Evolutionary conservation across 768 basidiomycete genomes (phyloP), one percentile per base, ranked within the genome.

Genomic region (Leucocoprinus sp.): DNA sequence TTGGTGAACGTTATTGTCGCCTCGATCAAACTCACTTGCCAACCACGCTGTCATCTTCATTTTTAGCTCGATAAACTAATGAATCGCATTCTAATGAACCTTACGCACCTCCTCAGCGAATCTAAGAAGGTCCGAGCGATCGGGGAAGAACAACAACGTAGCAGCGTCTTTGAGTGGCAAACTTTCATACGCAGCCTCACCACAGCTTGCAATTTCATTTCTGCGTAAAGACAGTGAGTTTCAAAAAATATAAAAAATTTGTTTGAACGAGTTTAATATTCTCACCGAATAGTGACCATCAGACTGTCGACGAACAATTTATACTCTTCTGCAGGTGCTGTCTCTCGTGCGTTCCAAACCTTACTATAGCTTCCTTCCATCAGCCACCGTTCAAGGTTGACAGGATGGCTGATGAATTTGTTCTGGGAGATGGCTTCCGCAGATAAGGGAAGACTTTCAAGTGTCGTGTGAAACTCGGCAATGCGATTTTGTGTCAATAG

Each of bases 281-380:
- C 72, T 42, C 51, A 92, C 93, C 93, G 70, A 55, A 97, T 93
- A 3, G 93, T 97, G 12, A 84, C 84, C 84, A 96, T 90, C 56
- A 96, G 68, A 55, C 87, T 87, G 57, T 93, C 88, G 8, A 96
- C 80, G 55, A 97, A 91, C 69, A 88, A 88, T 54, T 85, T 89
- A 71, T 96, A 96, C 60, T 98, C 95, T 52, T 92, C 89, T 28
- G 87, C 79, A 1, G 93, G 92, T 1, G 93, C 89, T 55, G 92
- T 83, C 52, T 88, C 88, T 53, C 93, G 78, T 28, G 93, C 93
- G 57, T 87, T 82, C 89, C 93, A 99, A 8, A 97, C 95, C 62
- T 95, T 95, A 65, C 89, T 91, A 63, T 98, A 99, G 56, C 86
- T 87, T 29, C 95, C 95, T 62, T 98, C 95, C 95, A 99, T 99